Conservation (phyloP, 1,284 basidiomycete species). For the Stereum hirsutum region DNA sequence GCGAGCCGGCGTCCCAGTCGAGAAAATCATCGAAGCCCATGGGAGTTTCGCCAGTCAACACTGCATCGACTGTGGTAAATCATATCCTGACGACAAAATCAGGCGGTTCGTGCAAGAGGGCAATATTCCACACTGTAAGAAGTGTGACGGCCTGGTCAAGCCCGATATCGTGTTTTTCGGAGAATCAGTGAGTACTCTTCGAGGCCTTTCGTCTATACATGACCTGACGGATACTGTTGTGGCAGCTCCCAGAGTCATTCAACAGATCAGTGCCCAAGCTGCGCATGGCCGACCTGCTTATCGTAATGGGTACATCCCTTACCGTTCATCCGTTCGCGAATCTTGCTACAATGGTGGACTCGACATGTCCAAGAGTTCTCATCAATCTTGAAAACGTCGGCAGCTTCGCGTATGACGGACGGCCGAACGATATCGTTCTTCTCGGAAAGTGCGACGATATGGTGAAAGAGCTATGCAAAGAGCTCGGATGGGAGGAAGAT, state of each 20-base stretch:
- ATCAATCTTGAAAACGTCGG: constrained; percentile 66
- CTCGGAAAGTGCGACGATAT: constrained; percentile 64
- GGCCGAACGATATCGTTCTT: constrained; percentile 47
- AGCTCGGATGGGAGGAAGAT: constrained; percentile 66
- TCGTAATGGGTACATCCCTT: constrained; percentile 90
- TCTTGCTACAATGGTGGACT: constrained; percentile 40
- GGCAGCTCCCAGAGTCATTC: constrained; percentile 54
- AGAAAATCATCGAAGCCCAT: constrained; percentile 88
- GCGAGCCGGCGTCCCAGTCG: constrained; percentile 66
- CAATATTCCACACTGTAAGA: constrained; percentile 55
- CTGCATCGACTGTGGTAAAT: constrained; percentile 63
- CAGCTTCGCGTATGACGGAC: constrained; percentile 37
- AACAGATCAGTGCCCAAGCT: constrained; percentile 36
- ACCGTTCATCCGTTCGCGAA: constrained; percentile 73
- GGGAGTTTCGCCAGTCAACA: constrained; percentile 81
- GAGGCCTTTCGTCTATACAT: constrained; percentile 4
- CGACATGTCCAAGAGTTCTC: constrained; percentile 53
- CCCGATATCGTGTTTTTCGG: constrained; percentile 97
- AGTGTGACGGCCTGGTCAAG: constrained; percentile 72
- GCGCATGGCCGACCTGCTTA: constrained; percentile 70
- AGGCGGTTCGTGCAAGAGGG: constrained; percentile 46
- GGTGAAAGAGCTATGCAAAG: constrained; percentile 44
- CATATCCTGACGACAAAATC: constrained; percentile 65
- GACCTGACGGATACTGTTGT: background rate
- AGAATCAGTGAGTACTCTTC: constrained; percentile 46